Conservation (phyloP, 2,329 filamentous ascomycete genomes). For the Ophiosphaerella korrae region DNA sequence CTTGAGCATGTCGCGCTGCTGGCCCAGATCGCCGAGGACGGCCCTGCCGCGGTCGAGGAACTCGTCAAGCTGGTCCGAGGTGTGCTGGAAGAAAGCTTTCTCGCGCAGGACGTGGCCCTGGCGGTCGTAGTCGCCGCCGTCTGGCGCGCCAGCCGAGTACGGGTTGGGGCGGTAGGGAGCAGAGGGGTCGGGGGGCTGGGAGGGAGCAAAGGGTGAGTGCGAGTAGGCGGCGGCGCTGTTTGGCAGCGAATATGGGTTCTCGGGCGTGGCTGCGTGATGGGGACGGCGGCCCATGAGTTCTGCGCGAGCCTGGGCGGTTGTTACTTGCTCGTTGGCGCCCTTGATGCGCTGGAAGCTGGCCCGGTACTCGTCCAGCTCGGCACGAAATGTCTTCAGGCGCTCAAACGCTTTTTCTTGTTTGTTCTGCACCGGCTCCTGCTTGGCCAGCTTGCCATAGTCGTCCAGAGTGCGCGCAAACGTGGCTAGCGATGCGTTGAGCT, state of each 20-base stretch:
- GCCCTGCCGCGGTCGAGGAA: constrained; percentile 90
- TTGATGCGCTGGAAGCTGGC: constrained; percentile 78
- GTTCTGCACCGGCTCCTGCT: constrained; percentile 84
- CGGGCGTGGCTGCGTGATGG: constrained; percentile 77
- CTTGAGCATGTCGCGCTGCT: constrained; percentile 94
- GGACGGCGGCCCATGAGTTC: constrained; percentile 87
- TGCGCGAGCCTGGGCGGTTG: constrained; percentile 70
- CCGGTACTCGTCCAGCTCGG: constrained; percentile 80
- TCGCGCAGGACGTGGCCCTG: constrained; percentile 87
- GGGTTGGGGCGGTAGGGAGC: constrained; percentile 49
- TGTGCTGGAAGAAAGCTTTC: constrained; percentile 82
- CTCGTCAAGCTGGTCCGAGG: constrained; percentile 86
- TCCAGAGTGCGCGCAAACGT: constrained; percentile 89
- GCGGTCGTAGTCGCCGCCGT: constrained; percentile 64
- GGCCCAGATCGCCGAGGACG: constrained; percentile 83
- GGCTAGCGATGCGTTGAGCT: constrained; percentile 61
- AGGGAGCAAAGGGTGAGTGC: constrained; percentile 40
- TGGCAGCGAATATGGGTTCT: constrained; percentile 80
- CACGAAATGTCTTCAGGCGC: constrained; percentile 81
- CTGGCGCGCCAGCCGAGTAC: constrained; percentile 43
- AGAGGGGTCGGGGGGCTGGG: constrained; percentile 32
- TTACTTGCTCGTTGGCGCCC: constrained; percentile 74
- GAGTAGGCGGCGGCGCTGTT: constrained; percentile 22
- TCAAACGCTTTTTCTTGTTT: constrained; percentile 92
- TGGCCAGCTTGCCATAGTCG: constrained; percentile 84